Evolutionary conservation across 2,329 filamentous ascomycete species (phyloP).

Genomic region (Nigrospora oryzae): DNA sequence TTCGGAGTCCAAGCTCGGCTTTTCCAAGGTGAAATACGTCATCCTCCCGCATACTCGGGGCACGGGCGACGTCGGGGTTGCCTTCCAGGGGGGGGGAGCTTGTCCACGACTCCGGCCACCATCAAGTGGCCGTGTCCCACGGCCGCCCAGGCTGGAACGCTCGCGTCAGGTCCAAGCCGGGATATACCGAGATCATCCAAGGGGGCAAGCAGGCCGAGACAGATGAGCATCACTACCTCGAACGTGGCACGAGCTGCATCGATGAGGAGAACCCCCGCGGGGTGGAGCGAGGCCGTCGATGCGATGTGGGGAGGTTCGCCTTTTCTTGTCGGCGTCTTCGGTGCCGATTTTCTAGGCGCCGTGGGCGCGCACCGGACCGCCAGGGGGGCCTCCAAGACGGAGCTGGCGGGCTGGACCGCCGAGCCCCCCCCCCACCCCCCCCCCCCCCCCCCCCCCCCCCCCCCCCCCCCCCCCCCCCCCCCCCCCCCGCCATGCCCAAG

Average conservation of each 20-base stretch:
- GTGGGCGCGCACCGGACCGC: too few species aligned
- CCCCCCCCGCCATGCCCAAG: too few species aligned
- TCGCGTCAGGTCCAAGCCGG: conserved; percentile 10
- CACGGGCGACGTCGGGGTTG: conserved; percentile 22
- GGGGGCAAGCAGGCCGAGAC: conserved; percentile 17
- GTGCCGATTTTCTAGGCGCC: conserved; percentile 14
- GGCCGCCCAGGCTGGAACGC: not conserved
- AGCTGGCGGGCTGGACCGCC: too few species aligned
- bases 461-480: too few species aligned
- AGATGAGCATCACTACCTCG: conserved; percentile 19
- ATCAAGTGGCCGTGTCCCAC: conserved; percentile 7
- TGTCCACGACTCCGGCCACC: conserved; percentile 9
- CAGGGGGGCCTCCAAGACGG: too few species aligned
- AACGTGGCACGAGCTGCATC: conserved; percentile 29
- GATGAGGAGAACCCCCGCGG: conserved; percentile 23
- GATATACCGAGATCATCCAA: conserved; percentile 23
- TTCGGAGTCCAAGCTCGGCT: conserved; percentile 20
- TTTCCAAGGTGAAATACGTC: conserved; percentile 20
- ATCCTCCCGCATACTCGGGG: conserved; percentile 31
- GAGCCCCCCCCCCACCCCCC: too few species aligned
- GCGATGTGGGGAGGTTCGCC: conserved; percentile 18
- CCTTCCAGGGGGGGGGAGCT: conserved; percentile 19
- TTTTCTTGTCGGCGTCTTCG: conserved; percentile 3
- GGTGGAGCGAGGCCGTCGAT: conserved; percentile 26
- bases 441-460: too few species aligned